These are phyloP conservation scores for Exophiala dermatitidis DNA, from an alignment of 2,329 filamentous ascomycete genomes.

Conservation along the genomic window DNA sequence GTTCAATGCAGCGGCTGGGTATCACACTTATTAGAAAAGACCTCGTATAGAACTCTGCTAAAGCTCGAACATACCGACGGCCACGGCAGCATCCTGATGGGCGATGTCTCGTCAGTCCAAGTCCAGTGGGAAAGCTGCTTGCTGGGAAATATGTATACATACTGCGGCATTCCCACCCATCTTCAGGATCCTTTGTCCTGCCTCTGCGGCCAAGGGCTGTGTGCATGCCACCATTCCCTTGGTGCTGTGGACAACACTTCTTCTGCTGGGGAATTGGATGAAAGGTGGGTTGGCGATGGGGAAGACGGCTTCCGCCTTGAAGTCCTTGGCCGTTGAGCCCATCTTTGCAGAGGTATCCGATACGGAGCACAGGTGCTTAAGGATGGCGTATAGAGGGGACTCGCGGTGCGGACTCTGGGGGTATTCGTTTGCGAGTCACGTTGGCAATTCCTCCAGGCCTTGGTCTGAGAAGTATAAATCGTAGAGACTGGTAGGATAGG, in stretches of 20 bases:
- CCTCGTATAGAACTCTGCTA: no score
- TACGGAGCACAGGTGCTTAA: background rate
- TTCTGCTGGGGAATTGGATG: conserved; percentile 64
- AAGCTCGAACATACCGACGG: conserved; percentile 56
- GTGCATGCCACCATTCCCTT: conserved; percentile 86
- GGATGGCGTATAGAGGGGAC: no score
- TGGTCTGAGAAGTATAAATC: background rate
- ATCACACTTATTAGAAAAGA: no score
- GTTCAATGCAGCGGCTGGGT: conserved; percentile 75
- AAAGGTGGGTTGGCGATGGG: conserved; percentile 42
- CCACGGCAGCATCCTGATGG: conserved; percentile 82
- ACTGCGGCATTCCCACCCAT: conserved; percentile 90
- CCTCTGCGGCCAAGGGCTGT: conserved; percentile 81
- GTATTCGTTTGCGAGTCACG: no score
- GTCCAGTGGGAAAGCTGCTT: background rate
- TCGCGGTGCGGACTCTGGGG: no score
- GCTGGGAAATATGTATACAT: conserved; percentile 35
- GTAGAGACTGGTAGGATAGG: background rate
- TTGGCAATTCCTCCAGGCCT: no score
- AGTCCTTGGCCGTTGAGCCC: conserved; percentile 15
- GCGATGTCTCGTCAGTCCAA: background rate
- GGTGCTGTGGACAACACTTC: conserved; percentile 89
- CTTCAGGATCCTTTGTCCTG: conserved; percentile 75
- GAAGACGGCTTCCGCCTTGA: conserved; percentile 42
- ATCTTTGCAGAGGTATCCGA: conserved; percentile 3